Conservation (phyloP, 306 rosid genomes). For the Geum urbanum region DNA sequence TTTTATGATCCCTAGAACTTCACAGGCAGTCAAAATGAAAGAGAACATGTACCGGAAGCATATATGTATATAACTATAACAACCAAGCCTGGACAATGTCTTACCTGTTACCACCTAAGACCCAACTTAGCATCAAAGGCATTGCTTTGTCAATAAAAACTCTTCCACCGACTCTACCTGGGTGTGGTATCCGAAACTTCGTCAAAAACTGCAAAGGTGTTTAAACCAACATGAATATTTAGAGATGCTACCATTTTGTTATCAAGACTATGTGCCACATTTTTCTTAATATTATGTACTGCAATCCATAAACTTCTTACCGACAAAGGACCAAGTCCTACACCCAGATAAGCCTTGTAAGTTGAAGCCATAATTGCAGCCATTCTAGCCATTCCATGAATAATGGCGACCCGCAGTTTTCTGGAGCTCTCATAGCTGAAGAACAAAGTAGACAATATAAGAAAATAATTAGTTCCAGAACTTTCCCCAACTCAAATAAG, state of each 20-base stretch:
- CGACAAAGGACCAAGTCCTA: conserved; percentile 92
- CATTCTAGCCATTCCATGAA: conserved; percentile 99
- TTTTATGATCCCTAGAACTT: not conserved
- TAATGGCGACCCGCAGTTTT: conserved; percentile 66
- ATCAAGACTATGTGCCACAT: conserved; percentile 1
- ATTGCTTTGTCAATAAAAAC: conserved; percentile 64
- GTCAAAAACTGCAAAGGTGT: conserved; percentile 68
- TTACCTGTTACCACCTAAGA: conserved; percentile 95
- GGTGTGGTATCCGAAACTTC: conserved; percentile 86
- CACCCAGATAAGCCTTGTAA: conserved; percentile 82
- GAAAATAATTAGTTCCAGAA: not conserved
- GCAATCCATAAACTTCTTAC: conserved; percentile 32
- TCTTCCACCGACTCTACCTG: conserved; percentile 90
- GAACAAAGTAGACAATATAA: not conserved
- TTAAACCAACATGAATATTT: conserved; percentile 13
- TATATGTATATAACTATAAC: not conserved
- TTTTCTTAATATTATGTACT: conserved; percentile 10
- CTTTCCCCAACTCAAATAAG: not conserved
- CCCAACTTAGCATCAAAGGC: conserved; percentile 96
- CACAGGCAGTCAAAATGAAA: conserved; percentile 8
- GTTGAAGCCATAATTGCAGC: conserved; percentile 97
- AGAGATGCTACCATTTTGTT: not conserved
- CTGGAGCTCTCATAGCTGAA: conserved; percentile 71
- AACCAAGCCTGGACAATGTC: not conserved
- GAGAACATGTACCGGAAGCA: conserved; percentile 17